Evolutionary conservation across 1,139 yeast species (phyloP).

Genomic region (Kluyveromyces sp.): DNA sequence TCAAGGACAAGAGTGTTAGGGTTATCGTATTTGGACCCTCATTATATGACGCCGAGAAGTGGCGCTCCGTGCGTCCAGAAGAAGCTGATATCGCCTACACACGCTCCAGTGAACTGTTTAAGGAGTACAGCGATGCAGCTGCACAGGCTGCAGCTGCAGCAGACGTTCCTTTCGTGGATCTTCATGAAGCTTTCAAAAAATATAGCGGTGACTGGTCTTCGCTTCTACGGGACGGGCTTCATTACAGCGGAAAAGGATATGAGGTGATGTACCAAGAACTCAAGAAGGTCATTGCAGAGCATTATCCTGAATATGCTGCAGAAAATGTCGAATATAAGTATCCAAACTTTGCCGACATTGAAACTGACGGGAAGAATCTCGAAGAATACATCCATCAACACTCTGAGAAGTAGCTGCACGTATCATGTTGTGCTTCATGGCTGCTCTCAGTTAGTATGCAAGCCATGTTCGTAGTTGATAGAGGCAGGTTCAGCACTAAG

Average conservation of each 20-base stretch:
- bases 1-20: constrained; percentile 39
- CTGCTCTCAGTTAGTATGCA: too few species aligned
- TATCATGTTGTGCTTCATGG: too few species aligned
- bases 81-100: constrained; percentile 34
- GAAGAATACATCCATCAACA: neutral
- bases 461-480: too few species aligned
- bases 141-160: constrained; percentile 39
- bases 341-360: constrained; percentile 37
- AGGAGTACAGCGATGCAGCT: constrained; percentile 46
- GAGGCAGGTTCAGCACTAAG: too few species aligned
- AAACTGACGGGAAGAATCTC: constrained; percentile 22
- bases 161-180: constrained; percentile 46
- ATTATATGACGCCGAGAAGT: constrained; percentile 42
- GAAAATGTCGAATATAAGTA: constrained; percentile 33
- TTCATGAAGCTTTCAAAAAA: constrained; percentile 41
- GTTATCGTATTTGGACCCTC: constrained; percentile 60
- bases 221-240: constrained; percentile 56
- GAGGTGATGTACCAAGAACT: constrained; percentile 42
- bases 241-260: constrained; percentile 58
- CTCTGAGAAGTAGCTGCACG: neutral
- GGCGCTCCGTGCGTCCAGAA: constrained; percentile 30
- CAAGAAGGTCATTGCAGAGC: constrained; percentile 33
- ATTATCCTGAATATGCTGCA: constrained; percentile 45
- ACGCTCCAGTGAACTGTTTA: constrained; percentile 38
- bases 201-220: constrained; percentile 25